A percentile compares a stretch with the other conserved stretches of the same genome.
These are phyloP conservation scores for Vicia villosa DNA, from an alignment of 306 rosid genomes.

Conservation along the genomic window DNA sequence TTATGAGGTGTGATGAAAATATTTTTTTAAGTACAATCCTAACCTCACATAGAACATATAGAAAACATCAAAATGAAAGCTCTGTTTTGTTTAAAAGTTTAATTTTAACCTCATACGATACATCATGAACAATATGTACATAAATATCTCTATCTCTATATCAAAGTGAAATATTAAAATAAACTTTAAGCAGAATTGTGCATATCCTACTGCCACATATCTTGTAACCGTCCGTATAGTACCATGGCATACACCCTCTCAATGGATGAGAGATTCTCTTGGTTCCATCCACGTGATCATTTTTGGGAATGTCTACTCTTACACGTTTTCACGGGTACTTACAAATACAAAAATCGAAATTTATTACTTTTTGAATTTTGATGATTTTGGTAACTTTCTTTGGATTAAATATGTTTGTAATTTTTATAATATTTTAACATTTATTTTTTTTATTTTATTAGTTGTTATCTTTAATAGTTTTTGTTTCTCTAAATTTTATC, in stretches of 20 bases:
- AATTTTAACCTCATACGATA: conserved; percentile 34
- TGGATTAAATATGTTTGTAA: too few species aligned
- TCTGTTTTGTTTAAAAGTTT: conserved; percentile 42
- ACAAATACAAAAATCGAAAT: too few species aligned
- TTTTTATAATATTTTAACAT: too few species aligned
- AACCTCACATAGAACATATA: conserved; percentile 27
- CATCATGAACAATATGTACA: conserved; percentile 28
- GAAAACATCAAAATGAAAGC: conserved; percentile 73
- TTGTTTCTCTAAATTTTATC: too few species aligned
- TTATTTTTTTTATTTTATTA: too few species aligned
- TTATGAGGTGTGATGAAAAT: not conserved
- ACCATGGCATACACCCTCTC: not conserved
- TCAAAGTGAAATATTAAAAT: not conserved
- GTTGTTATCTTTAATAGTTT: too few species aligned
- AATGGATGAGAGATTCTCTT: conserved; percentile 30
- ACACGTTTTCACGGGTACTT: not conserved
- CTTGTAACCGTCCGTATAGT: conserved; percentile 13
- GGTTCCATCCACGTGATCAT: conserved; percentile 21
- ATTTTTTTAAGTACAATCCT: not conserved
- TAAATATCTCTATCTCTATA: not conserved
- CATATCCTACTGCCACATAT: conserved; percentile 4
- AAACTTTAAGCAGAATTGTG: not conserved
- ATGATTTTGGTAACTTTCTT: not conserved
- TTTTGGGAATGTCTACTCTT: conserved; percentile 24
- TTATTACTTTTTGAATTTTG: too few species aligned